Base-by-base conservation (phyloP, 441 rosid genomes). In the Geranium incanum region DNA sequence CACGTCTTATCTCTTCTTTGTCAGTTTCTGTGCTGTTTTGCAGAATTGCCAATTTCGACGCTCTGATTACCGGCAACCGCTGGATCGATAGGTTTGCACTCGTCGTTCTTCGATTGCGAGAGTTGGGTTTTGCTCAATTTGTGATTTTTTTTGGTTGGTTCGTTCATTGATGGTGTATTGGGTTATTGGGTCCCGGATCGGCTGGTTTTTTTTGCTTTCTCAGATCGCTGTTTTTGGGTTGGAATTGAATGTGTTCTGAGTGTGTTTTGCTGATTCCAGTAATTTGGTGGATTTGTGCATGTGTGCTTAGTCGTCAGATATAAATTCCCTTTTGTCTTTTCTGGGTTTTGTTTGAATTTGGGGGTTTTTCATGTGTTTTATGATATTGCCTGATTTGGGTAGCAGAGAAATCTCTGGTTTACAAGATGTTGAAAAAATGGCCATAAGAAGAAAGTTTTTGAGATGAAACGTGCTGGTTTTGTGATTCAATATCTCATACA, bases 121-220 rank as follows among this genome's bases (percentile, higher is more conserved):
- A 43, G 23, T 57, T 9, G 21, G 6, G 7, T 57, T 57, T 2
- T 18, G 23, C 18, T 57, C 23, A 15, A 57, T 57, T 57, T 57
- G 8, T 6, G 23, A 18, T 18, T 57, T 57, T 59, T 59, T 41
- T 68, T 12, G 8, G 21, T 36, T 15, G 6, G 9, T 41, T 45
- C 3, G n/a, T 62, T 18, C 9, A 0, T 36, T 0, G 28, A 37
- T 18, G n/a, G 72, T 12, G 18, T 59, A 18, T 68, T 72, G 6
- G 60, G 5, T n/a, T 57, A 9, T 70, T 67, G 55, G 71, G 55
- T 78, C 70, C 75, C 19, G 66, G 76, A 70, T 74, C 60, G 63
- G 57, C 45, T 68, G 50, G 48, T 9, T 68, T 8, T 68, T 52
- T 13, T 28, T 28, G 33, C 55, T 9, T 48, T 12, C 55, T 48